These are phyloP conservation scores for Leccinum cinnamomeum DNA, from an alignment of 1,284 basidiomycete species.

Conservation along the genomic window DNA sequence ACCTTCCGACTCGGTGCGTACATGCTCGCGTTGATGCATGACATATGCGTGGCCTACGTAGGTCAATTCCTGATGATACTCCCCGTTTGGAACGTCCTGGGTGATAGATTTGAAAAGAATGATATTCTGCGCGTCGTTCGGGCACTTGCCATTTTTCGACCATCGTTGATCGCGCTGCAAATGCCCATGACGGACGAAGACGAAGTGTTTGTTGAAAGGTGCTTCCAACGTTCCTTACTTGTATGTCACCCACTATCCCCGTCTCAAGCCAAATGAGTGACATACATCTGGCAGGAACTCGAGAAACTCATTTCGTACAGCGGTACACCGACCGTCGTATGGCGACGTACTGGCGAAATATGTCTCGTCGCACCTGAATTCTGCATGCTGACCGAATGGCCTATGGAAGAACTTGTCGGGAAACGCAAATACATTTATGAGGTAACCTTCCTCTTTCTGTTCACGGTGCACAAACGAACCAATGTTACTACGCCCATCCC, in stretches of 20 bases:
- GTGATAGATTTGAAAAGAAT: conserved; percentile 86
- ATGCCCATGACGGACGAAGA: conserved; percentile 93
- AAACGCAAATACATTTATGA: conserved; percentile 89
- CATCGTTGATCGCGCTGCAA: conserved; percentile 94
- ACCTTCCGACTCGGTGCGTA: conserved; percentile 79
- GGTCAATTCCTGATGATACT: conserved; percentile 43
- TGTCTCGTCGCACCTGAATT: conserved; percentile 97
- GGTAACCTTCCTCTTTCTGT: conserved; percentile 43
- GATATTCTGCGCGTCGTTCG: conserved; percentile 94
- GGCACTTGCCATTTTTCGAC: conserved; percentile 91
- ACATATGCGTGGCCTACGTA: conserved; percentile 40
- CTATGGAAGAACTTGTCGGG: conserved; percentile 78
- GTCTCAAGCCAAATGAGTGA: conserved; percentile 2
- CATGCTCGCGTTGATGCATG: conserved; percentile 28
- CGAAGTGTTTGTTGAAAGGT: conserved; percentile 93
- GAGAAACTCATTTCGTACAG: conserved; percentile 97
- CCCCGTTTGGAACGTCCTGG: conserved; percentile 17
- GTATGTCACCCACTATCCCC: conserved; percentile 44
- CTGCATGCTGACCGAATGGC: conserved; percentile 90
- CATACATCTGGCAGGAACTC: conserved; percentile 63
- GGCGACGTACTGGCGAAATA: conserved; percentile 97
- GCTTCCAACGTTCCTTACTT: conserved; percentile 90
- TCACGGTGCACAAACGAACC: conserved; percentile 18
- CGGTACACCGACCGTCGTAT: conserved; percentile 99
- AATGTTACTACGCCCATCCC: not conserved